These are phyloP conservation scores for Perilla frutescens DNA, from an alignment of 257 asterid genomes.

Conservation along the genomic window DNA sequence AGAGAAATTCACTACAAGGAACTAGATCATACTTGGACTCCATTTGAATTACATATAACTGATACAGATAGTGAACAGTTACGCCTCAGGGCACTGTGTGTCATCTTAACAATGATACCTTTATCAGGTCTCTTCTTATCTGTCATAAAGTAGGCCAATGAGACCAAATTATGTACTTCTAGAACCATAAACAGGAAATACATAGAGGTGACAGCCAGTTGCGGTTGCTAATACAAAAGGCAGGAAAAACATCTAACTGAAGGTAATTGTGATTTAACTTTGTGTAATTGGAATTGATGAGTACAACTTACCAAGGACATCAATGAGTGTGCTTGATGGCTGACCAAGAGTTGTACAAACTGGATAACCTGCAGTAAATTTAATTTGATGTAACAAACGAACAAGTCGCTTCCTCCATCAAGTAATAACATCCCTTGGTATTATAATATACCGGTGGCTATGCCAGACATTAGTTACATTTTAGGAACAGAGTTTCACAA, in stretches of 20 bases:
- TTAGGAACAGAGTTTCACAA: slow-evolving; percentile 12
- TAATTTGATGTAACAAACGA: slow-evolving; percentile 26
- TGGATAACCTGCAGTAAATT: slow-evolving; percentile 75
- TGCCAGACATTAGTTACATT: slow-evolving; percentile 25
- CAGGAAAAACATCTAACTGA: slow-evolving; percentile 2
- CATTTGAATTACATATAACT: slow-evolving; percentile 71
- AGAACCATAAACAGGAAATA: slow-evolving; percentile 26
- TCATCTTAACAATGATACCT: slow-evolving; percentile 78
- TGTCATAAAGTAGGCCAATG: slow-evolving; percentile 48
- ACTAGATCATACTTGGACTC: slow-evolving; percentile 62
- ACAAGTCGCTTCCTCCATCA: slow-evolving; percentile 15
- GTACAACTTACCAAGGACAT: slow-evolving; percentile 64
- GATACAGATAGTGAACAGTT: slow-evolving; percentile 91
- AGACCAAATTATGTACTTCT: slow-evolving; percentile 24
- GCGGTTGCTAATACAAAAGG: slow-evolving; percentile 15
- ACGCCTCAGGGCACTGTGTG: slow-evolving; percentile 48
- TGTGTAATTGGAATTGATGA: slow-evolving; percentile 23
- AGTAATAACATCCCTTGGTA: slow-evolving; percentile 8
- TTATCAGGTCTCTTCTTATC: slow-evolving; percentile 66
- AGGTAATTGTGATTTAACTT: slow-evolving; percentile 4
- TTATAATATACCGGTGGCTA: slow-evolving; percentile 1
- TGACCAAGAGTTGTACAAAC: slow-evolving; percentile 84
- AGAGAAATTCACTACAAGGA: slow-evolving; percentile 16
- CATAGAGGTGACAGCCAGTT: slow-evolving; percentile 11
- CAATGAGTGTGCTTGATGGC: slow-evolving; percentile 60